Base-by-base conservation (phyloP, 495 filamentous ascomycete genomes). In the Filosporella fistucella region DNA sequence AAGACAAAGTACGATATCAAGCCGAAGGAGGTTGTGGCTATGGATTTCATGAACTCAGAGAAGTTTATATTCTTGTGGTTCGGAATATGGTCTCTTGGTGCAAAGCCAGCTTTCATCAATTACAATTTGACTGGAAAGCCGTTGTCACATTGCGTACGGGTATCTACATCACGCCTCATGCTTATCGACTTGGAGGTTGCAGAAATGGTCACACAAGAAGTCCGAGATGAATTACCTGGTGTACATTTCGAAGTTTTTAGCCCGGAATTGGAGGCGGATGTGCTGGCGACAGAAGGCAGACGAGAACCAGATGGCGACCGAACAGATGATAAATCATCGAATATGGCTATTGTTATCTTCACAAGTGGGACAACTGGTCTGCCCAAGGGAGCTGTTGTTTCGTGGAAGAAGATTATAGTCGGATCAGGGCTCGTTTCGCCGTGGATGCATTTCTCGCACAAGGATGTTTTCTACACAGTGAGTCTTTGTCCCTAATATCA, bases 81-180 rank as follows among this genome's bases (percentile, higher is more conserved):
- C 18, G 93, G 85, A 0, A 64, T 96, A 28, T 96, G 91, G 91
- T 80, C 83, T 16, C 80, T 97, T 34, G 93, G 93, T 0, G 91
- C 87, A 0, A 78, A 77, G 21, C 90, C 91, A n/a, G 93, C 91
- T 0, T 87, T 94, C 51, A 85, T 98, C 68, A 98, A 98, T 63
- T 95, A 93, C 65, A 96, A 96, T 56, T 63, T 97, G 34, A 71
- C 74, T 1, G 85, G 83, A 12, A 78, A 86, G 18, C 74, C 91
- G 2, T 68, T 98, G 49, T 60, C 82, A 23, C 91, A 98, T 63
- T 91, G 86, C 39, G 70, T 97, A 12, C 80, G 72, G 45, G 76
- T 79, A 8, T 86, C 88, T 0, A 82, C 78, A 0, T 71, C 89
- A 1, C 70, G 77, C 11, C 62, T 97, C 3, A 52, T 95, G 18